These are phyloP conservation scores for Leavenworthia alabamica DNA, from an alignment of 345 rosid genomes.

Conservation along the genomic window DNA sequence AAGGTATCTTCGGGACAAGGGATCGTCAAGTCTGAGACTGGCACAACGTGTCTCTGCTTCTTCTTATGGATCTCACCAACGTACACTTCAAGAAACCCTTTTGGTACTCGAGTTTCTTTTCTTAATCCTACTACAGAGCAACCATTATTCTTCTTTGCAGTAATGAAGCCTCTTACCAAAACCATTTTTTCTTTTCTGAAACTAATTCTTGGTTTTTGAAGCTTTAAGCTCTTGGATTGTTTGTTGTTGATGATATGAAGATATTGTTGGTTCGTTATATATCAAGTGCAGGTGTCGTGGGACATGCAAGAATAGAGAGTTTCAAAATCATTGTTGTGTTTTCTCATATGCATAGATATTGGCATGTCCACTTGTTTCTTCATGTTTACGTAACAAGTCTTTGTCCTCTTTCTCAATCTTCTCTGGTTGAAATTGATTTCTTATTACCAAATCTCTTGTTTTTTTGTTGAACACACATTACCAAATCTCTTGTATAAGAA, in stretches of 20 bases:
- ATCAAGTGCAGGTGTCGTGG: not conserved
- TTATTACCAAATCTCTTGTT: not conserved
- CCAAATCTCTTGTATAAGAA: too few species aligned
- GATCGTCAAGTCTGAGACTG: slow-evolving; percentile 37
- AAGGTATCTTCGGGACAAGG: slow-evolving; percentile 44
- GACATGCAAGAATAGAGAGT: slow-evolving; percentile 7
- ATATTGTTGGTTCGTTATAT: slow-evolving; percentile 8
- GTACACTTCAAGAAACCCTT: slow-evolving; percentile 41
- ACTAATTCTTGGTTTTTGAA: not conserved
- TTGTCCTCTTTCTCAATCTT: slow-evolving; percentile 5
- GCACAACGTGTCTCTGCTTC: slow-evolving; percentile 41
- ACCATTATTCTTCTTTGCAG: slow-evolving; percentile 20
- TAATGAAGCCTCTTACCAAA: slow-evolving; percentile 9
- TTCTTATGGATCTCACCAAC: slow-evolving; percentile 36
- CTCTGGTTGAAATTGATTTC: not conserved
- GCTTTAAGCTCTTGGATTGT: not conserved
- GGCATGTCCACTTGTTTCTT: slow-evolving; percentile 18
- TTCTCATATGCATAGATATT: not conserved
- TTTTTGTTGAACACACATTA: too few species aligned
- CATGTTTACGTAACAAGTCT: not conserved
- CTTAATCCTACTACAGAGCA: slow-evolving; percentile 26
- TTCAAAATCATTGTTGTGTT: slow-evolving; percentile 21
- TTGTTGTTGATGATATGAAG: not conserved
- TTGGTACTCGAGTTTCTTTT: slow-evolving; percentile 24
- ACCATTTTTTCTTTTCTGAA: slow-evolving; percentile 4